phyloP scores from a whole-genome alignment of 148 eudicot species.

The Nepenthes mirabilis region DNA sequence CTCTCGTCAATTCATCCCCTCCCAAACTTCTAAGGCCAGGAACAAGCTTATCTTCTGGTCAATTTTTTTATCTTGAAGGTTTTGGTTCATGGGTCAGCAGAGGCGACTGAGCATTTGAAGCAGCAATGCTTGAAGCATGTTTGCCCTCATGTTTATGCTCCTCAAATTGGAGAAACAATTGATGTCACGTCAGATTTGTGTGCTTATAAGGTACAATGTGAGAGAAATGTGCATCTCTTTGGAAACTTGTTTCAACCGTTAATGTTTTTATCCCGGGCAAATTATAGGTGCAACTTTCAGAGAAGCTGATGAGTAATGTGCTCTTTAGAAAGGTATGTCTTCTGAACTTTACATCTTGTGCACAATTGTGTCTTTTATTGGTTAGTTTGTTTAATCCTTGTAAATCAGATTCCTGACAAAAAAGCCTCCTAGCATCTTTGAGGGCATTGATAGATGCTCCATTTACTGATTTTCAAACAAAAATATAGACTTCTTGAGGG shows the following conservation, averaged over 20 bases:
- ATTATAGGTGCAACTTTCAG: slow-evolving; percentile 83
- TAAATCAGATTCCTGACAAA: too few relatives aligned
- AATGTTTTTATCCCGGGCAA: neutral
- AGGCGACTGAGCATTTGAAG: slow-evolving; percentile 98
- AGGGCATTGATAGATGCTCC: too few relatives aligned
- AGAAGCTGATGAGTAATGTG: slow-evolving; percentile 91
- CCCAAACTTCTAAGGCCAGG: too few relatives aligned
- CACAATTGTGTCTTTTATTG: neutral
- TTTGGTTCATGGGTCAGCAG: slow-evolving; percentile 98
- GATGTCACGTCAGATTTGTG: slow-evolving; percentile 98
- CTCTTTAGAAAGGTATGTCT: slow-evolving; percentile 74
- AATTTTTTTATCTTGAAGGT: slow-evolving; percentile 34
- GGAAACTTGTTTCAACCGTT: neutral
- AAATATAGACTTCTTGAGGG: too few relatives aligned
- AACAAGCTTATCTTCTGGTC: too few relatives aligned
- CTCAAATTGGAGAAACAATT: slow-evolving; percentile 87
- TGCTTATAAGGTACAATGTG: slow-evolving; percentile 68
- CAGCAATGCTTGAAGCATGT: slow-evolving; percentile 86
- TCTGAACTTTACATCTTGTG: neutral
- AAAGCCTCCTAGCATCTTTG: too few relatives aligned
- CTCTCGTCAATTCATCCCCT: too few relatives aligned
- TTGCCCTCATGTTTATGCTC: slow-evolving; percentile 95
- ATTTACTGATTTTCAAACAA: too few relatives aligned
- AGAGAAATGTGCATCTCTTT: neutral
- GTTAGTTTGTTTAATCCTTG: neutral